phyloP scores from a whole-genome alignment of 2,329 filamentous ascomycete genomes.

The Cytospora piceae region DNA sequence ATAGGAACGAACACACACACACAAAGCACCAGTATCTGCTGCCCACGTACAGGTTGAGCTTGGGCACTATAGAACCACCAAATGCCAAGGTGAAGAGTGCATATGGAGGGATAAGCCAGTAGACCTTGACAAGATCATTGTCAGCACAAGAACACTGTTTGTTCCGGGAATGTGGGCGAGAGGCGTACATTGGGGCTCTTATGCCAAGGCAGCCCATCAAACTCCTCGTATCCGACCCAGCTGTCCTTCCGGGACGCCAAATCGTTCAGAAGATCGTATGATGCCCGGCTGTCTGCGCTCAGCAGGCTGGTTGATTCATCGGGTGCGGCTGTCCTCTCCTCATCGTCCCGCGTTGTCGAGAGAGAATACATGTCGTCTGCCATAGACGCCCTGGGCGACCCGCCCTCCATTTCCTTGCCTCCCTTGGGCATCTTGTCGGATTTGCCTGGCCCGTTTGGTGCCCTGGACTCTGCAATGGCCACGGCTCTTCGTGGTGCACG shows the following conservation, averaged over 20 bases:
- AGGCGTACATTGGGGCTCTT: slow-evolving; percentile 64
- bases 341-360: slow-evolving; percentile 20
- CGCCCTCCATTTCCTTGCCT: slow-evolving; percentile 5
- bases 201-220: slow-evolving; percentile 64
- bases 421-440: neutral
- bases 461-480: neutral
- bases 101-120: slow-evolving; percentile 82
- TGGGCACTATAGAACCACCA: slow-evolving; percentile 83
- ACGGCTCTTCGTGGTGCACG: neutral
- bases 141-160: slow-evolving; percentile 5
- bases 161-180: slow-evolving; percentile 48
- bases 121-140: slow-evolving; percentile 60
- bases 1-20: neutral
- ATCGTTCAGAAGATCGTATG: slow-evolving; percentile 31
- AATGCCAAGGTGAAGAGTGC: slow-evolving; percentile 83
- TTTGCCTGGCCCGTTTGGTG: neutral
- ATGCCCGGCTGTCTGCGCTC: slow-evolving; percentile 35
- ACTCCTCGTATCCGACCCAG: slow-evolving; percentile 61
- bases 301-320: slow-evolving; percentile 47
- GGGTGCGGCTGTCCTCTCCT: slow-evolving; percentile 8
- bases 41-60: slow-evolving; percentile 70
- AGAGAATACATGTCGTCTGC: slow-evolving; percentile 21
- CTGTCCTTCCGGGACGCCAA: slow-evolving; percentile 33
- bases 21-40: slow-evolving; percentile 1
- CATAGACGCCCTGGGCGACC: slow-evolving; percentile 5